Conservation (phyloP, 768 basidiomycete species). For the Psilocybe azurescens region DNA sequence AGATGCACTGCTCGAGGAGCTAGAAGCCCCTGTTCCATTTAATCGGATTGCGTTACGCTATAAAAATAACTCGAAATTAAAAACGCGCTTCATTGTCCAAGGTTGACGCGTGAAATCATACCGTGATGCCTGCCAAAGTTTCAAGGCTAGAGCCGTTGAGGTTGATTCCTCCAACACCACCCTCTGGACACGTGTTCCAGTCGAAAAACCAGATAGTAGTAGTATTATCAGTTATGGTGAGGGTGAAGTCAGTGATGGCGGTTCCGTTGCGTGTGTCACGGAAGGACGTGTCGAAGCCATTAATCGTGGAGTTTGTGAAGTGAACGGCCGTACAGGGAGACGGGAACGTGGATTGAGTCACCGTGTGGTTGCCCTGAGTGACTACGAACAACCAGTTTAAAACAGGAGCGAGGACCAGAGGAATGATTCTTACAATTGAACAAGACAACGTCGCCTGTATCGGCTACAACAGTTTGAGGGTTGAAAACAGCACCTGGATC, state of each 20-base stretch:
- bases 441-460: constrained; percentile 50
- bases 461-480: constrained; percentile 49
- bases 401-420: neutral
- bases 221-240: constrained; percentile 49
- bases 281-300: constrained; percentile 63
- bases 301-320: constrained; percentile 49
- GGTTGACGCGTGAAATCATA: constrained; percentile 29
- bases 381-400: constrained; percentile 35
- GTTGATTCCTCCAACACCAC: constrained; percentile 69
- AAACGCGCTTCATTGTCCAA: constrained; percentile 1
- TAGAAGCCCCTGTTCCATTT: constrained; percentile 48
- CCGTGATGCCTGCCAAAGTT: constrained; percentile 50
- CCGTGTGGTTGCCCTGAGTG: constrained; percentile 57
- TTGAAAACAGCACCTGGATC: constrained; percentile 51
- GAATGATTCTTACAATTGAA: constrained; percentile 55
- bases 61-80: constrained; percentile 6
- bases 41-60: constrained; percentile 63
- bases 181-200: constrained; percentile 53
- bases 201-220: constrained; percentile 68
- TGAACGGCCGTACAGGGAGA: constrained; percentile 59
- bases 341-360: constrained; percentile 60
- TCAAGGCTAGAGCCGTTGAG: constrained; percentile 48
- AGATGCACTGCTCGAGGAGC: constrained; percentile 11
- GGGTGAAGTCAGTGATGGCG: constrained; percentile 46
- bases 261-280: constrained; percentile 54